Conservation (phyloP, 1,284 basidiomycete genomes). For the Leccinum pallidistipes region DNA sequence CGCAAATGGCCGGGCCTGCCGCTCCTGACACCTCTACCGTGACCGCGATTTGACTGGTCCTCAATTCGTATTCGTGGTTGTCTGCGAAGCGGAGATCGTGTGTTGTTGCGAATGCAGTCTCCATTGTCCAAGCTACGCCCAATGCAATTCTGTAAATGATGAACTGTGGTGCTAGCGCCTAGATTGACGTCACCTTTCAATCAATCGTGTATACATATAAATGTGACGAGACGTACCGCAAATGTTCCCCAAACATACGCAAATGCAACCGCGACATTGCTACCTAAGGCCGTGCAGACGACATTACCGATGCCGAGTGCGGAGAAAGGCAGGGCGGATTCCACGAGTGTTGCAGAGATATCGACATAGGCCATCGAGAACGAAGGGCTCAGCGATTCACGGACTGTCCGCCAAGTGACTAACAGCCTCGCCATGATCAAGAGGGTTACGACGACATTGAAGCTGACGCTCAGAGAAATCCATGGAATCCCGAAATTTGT, state of each 20-base stretch:
- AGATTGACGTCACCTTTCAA: not conserved
- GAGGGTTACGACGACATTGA: constrained; percentile 4
- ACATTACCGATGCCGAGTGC: constrained; percentile 2
- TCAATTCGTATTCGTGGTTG: not conserved
- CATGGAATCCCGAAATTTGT: constrained; percentile 3
- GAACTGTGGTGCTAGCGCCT: constrained; percentile 8
- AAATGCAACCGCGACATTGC: constrained; percentile 1
- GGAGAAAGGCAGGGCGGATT: constrained; percentile 7
- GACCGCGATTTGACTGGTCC: not conserved
- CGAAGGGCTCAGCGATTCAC: not conserved
- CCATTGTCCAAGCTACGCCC: constrained; percentile 4
- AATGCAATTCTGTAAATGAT: constrained; percentile 9
- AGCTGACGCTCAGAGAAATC: constrained; percentile 6
- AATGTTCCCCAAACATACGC: constrained; percentile 2
- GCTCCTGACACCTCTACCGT: not conserved
- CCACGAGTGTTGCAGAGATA: constrained; percentile 4
- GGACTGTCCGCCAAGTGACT: not conserved
- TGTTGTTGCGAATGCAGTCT: not conserved
- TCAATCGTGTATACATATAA: not conserved
- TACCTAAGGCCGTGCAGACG: not conserved
- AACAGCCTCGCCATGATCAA: constrained; percentile 3
- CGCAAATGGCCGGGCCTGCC: not conserved
- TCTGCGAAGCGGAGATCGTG: not conserved
- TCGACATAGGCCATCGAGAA: constrained; percentile 3
- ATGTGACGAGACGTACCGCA: not conserved